phyloP scores from a whole-genome alignment of 768 basidiomycete genomes.

The Kondoa malvinella region DNA sequence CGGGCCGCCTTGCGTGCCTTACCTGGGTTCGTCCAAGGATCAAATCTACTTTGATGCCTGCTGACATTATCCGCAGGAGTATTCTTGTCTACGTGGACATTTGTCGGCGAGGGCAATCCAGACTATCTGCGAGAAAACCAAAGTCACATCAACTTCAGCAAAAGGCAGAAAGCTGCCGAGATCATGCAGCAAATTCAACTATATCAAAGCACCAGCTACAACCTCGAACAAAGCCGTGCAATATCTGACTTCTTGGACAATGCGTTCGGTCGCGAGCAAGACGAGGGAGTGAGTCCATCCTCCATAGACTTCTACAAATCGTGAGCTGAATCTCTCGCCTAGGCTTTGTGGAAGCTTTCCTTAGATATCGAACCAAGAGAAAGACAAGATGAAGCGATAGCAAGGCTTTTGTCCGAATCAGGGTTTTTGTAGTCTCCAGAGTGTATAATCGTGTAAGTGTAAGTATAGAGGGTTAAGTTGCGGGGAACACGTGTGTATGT shows the following conservation, averaged over 20 bases:
- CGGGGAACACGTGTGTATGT: too few species aligned
- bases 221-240: conserved; percentile 49
- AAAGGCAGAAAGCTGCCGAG: conserved; percentile 87
- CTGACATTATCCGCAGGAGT: conserved; percentile 45
- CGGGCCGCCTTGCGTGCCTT: conserved; percentile 86
- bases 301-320: conserved; percentile 45
- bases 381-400: conserved; percentile 20
- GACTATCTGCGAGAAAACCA: conserved; percentile 48
- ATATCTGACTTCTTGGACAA: conserved; percentile 41
- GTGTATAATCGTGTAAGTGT: too few species aligned
- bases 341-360: neutral
- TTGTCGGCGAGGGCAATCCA: conserved; percentile 90
- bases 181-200: conserved; percentile 92
- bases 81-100: conserved; percentile 88
- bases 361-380: neutral
- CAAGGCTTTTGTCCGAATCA: conserved; percentile 17
- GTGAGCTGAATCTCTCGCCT: neutral
- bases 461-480: too few species aligned
- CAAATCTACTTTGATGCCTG: neutral
- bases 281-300: neutral
- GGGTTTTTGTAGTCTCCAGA: conserved; percentile 14
- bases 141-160: conserved; percentile 72
- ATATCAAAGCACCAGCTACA: conserved; percentile 83
- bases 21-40: conserved; percentile 52
- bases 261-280: neutral